Conservation (phyloP, 345 rosid species). For the Rhizophora mangle region DNA sequence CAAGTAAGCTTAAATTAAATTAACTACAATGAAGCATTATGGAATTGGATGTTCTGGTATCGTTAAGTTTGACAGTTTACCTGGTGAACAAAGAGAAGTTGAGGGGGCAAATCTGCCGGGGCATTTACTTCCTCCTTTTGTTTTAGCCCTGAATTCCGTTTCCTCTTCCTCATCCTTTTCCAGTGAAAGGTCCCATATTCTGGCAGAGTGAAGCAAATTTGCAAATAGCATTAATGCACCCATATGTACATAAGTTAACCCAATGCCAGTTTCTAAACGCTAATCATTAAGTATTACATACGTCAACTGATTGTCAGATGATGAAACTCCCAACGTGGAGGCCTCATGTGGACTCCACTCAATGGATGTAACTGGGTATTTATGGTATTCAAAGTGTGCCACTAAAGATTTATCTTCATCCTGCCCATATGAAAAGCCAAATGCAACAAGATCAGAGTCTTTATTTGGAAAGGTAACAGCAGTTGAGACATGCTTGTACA, state of each 20-base stretch:
- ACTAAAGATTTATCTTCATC: conserved; percentile 64
- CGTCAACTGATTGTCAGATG: conserved; percentile 88
- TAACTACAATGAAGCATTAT: neutral
- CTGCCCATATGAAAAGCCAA: conserved; percentile 28
- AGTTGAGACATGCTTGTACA: neutral
- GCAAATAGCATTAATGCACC: neutral
- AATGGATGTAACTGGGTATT: conserved; percentile 81
- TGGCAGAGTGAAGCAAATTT: conserved; percentile 23
- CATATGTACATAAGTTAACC: neutral
- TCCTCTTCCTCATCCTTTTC: conserved; percentile 97
- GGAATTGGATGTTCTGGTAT: neutral
- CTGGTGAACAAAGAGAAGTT: conserved; percentile 96
- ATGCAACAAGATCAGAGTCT: neutral
- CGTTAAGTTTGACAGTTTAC: conserved; percentile 29
- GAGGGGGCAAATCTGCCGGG: conserved; percentile 84
- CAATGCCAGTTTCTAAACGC: neutral
- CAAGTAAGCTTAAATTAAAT: neutral
- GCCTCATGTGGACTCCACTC: conserved; percentile 95
- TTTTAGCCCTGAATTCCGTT: conserved; percentile 81
- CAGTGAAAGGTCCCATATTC: conserved; percentile 95
- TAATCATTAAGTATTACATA: conserved; percentile 31
- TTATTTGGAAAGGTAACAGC: neutral
- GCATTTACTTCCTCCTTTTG: conserved; percentile 81
- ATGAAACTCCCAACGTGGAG: conserved; percentile 81
- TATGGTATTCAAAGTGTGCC: conserved; percentile 91